Conservation (phyloP, 495 filamentous ascomycete species). For the Tricharina praecox region DNA sequence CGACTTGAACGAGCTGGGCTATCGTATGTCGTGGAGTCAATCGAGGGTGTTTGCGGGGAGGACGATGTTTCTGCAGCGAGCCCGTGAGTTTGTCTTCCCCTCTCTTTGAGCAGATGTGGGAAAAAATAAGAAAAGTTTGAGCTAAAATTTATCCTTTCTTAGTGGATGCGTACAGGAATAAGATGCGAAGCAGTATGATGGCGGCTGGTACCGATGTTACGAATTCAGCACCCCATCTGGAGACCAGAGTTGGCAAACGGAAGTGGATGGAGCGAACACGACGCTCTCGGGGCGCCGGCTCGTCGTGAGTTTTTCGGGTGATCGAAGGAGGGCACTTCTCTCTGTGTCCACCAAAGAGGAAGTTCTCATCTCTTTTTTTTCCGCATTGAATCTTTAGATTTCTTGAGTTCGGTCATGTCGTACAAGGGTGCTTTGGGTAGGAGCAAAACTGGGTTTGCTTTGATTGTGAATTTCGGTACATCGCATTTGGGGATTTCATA, state of each 20-base stretch:
- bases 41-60: conserved; percentile 70
- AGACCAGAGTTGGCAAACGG: conserved; percentile 76
- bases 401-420: not conserved
- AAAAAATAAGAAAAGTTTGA: not conserved
- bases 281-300: conserved; percentile 8
- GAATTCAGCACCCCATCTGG: conserved; percentile 63
- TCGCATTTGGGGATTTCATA: conserved; percentile 6
- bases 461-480: conserved; percentile 8
- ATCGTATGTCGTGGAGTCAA: conserved; percentile 89
- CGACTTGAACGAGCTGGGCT: conserved; percentile 77
- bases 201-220: conserved; percentile 52
- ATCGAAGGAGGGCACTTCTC: too few species aligned
- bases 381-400: conserved; percentile 7
- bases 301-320: not conserved
- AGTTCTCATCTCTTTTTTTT: not conserved
- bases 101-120: not conserved
- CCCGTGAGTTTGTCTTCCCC: conserved; percentile 45
- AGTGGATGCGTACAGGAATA: conserved; percentile 94
- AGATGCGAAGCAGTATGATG: conserved; percentile 68
- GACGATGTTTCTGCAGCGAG: conserved; percentile 79
- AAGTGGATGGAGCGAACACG: conserved; percentile 51
- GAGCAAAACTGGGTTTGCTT: conserved; percentile 8
- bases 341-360: not conserved
- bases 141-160: conserved; percentile 6
- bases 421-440: conserved; percentile 8